Evolutionary conservation across 306 rosid species (phyloP).

Genomic region (Trifolium dubium): DNA sequence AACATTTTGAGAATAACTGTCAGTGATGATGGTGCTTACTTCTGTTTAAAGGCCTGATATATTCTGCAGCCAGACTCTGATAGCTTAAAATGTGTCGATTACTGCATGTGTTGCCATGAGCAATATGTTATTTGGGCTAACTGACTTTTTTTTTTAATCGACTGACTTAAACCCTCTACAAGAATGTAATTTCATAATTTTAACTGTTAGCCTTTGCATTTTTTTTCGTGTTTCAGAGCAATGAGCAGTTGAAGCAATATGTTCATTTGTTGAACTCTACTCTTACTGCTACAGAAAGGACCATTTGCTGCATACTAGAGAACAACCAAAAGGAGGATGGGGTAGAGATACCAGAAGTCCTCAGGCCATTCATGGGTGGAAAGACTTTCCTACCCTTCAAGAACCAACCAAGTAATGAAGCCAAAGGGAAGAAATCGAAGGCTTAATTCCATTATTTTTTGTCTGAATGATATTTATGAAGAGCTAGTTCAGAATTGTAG

Average conservation of each 20-base stretch:
- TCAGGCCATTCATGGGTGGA: conserved; percentile 78
- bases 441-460: conserved; percentile 63
- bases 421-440: conserved; percentile 98
- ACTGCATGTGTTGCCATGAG: not conserved
- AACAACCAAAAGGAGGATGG: conserved; percentile 92
- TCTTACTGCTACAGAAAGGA: conserved; percentile 97
- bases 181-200: conserved; percentile 5
- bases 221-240: conserved; percentile 61
- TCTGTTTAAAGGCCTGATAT: conserved; percentile 1
- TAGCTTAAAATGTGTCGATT: not conserved
- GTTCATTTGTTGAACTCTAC: conserved; percentile 91
- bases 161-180: not conserved
- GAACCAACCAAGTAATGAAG: conserved; percentile 60
- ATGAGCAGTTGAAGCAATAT: conserved; percentile 81
- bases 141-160: too few relatives aligned
- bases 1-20: conserved; percentile 24
- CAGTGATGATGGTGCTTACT: conserved; percentile 5
- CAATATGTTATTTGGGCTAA: conserved; percentile 6
- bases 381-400: conserved; percentile 84
- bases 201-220: conserved; percentile 31
- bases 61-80: conserved; percentile 9
- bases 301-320: conserved; percentile 93
- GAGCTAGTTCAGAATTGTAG: conserved; percentile 44
- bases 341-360: conserved; percentile 79
- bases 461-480: conserved; percentile 44